Evolutionary conservation across 805 yeast species (phyloP).

Genomic region (Yamadazyma takamatsuzukensis): DNA sequence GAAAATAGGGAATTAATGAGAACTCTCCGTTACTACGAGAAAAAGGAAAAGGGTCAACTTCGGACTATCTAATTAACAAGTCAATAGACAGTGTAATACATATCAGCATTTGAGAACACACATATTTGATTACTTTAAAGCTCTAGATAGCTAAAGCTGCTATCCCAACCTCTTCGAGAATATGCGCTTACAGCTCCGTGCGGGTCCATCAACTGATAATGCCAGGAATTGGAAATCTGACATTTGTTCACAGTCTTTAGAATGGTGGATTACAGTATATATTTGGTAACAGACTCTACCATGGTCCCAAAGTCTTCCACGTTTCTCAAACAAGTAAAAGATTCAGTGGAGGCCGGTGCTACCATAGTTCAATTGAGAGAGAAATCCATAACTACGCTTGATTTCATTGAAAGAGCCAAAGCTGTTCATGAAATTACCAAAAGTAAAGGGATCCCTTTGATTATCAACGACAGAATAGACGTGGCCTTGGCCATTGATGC

Average conservation of each 20-base stretch:
- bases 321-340: constrained; percentile 58
- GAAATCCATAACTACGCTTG: constrained; percentile 64
- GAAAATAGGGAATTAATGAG: constrained; percentile 39
- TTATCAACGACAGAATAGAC: constrained; percentile 84
- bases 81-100: not conserved
- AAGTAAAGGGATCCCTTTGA: constrained; percentile 61
- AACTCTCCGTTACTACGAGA: constrained; percentile 3
- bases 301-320: constrained; percentile 56
- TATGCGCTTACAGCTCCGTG: constrained; percentile 6
- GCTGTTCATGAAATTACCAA: constrained; percentile 60
- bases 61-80: not conserved
- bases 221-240: not conserved
- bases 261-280: constrained; percentile 53
- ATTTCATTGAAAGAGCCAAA: constrained; percentile 60
- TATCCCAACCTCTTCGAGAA: not conserved
- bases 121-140: constrained; percentile 2
- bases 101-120: too few species aligned
- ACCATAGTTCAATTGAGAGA: constrained; percentile 84
- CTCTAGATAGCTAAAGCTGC: not conserved
- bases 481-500: constrained; percentile 87
- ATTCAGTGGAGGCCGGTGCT: constrained; percentile 66
- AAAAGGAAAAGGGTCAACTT: constrained; percentile 4
- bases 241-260: constrained; percentile 1
- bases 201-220: not conserved
- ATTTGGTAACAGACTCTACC: constrained; percentile 76